Percentiles rank a stretch among this genome's conserved stretches.
phyloP scores from a whole-genome alignment of 1,139 yeast genomes.

The Pichia sp. region DNA sequence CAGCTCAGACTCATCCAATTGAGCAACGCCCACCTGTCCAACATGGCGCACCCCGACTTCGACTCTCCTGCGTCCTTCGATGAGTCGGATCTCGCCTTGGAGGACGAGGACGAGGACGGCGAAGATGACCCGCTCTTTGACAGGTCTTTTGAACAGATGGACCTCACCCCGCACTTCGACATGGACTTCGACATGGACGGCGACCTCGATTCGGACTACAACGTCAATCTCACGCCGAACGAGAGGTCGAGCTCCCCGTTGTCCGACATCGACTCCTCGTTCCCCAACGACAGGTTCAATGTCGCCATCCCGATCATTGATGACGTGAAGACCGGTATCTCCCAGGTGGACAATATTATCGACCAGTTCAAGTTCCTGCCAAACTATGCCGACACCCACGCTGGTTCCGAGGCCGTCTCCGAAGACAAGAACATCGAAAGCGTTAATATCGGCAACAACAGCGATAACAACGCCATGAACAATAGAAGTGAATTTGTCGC shows the following conservation, averaged over 20 bases:
- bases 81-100: not conserved
- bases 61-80: not conserved
- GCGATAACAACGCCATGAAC: not conserved
- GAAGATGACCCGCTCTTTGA: not conserved
- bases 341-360: conserved; percentile 29
- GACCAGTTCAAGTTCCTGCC: conserved; percentile 19
- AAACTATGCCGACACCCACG: not conserved
- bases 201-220: conserved; percentile 1
- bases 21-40: conserved; percentile 7
- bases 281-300: not conserved
- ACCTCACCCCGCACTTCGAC: not conserved
- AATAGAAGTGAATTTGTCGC: not conserved
- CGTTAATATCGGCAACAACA: not conserved
- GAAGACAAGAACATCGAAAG: not conserved
- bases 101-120: not conserved
- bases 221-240: not conserved
- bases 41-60: conserved; percentile 5
- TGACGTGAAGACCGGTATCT: conserved; percentile 26
- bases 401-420: not conserved
- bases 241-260: not conserved
- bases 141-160: not conserved
- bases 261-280: not conserved
- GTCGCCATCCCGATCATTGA: conserved; percentile 6
- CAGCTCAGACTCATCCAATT: conserved; percentile 11
- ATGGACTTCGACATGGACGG: conserved; percentile 1